Conservation (phyloP, 805 yeast genomes). For the Priceomyces castillae region DNA sequence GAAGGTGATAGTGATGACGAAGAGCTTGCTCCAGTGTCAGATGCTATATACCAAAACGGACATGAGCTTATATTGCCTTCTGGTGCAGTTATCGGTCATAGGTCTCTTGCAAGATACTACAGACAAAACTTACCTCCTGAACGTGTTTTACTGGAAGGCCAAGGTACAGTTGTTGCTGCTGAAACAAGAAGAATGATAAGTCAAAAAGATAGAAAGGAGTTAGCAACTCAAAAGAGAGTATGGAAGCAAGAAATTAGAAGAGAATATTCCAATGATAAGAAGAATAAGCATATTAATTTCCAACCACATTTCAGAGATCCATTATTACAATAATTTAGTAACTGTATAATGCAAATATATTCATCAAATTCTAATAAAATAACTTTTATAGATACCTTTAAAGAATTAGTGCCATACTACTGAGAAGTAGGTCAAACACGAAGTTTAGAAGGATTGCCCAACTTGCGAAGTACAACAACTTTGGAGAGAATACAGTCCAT, state of each 20-base stretch:
- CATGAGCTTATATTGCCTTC: conserved; percentile 41
- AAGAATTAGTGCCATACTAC: conserved; percentile 4
- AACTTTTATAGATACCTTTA: conserved; percentile 1
- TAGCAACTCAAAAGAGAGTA: conserved; percentile 49
- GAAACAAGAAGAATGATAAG: conserved; percentile 51
- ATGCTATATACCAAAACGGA: conserved; percentile 34
- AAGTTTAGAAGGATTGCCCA: conserved; percentile 61
- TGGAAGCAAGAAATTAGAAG: conserved; percentile 57
- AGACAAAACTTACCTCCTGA: conserved; percentile 45
- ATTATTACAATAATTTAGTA: conserved; percentile 27
- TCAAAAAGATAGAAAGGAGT: conserved; percentile 36
- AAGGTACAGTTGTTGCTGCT: conserved; percentile 47
- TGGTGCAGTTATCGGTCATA: conserved; percentile 43
- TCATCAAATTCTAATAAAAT: neutral
- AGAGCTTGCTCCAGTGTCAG: conserved; percentile 21
- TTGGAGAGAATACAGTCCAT: conserved; percentile 98
- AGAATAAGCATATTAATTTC: conserved; percentile 68
- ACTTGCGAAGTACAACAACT: conserved; percentile 70
- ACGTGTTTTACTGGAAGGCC: conserved; percentile 43
- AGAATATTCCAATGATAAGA: conserved; percentile 49
- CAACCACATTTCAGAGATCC: conserved; percentile 66
- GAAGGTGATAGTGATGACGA: conserved; percentile 29
- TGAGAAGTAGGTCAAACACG: conserved; percentile 45
- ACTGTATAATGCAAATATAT: conserved; percentile 1
- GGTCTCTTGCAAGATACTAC: conserved; percentile 42